These are phyloP conservation scores for Rhizoctonia solani DNA, from an alignment of 1,284 basidiomycete species.

Conservation along the genomic window DNA sequence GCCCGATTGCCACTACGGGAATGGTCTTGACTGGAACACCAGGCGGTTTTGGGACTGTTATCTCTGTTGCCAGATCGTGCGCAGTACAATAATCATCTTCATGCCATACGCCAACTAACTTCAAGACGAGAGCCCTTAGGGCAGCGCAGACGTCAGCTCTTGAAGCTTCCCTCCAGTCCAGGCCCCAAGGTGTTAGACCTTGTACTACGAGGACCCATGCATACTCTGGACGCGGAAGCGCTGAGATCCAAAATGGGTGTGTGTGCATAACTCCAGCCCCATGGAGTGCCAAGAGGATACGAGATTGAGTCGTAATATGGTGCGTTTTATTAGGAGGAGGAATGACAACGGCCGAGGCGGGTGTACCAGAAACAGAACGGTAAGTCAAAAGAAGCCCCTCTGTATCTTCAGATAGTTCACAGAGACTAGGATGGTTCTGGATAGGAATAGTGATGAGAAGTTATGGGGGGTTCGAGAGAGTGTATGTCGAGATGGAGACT, in stretches of 20 bases:
- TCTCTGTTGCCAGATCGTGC: not conserved
- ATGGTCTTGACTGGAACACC: constrained; percentile 42
- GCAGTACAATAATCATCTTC: constrained; percentile 23
- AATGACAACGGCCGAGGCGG: constrained; percentile 60
- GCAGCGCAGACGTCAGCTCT: constrained; percentile 64
- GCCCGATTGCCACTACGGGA: constrained; percentile 71
- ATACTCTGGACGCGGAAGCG: constrained; percentile 58
- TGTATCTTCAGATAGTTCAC: not conserved
- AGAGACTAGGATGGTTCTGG: constrained; percentile 46
- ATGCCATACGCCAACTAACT: constrained; percentile 35
- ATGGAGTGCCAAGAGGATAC: constrained; percentile 77
- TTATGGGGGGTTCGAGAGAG: not conserved
- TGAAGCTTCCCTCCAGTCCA: constrained; percentile 85
- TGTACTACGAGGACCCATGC: constrained; percentile 75
- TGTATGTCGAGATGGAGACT: not conserved
- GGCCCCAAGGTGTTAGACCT: constrained; percentile 77
- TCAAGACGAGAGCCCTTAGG: constrained; percentile 48
- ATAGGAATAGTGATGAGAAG: constrained; percentile 51
- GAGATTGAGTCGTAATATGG: constrained; percentile 40
- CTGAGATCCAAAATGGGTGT: constrained; percentile 60
- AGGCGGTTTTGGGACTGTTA: constrained; percentile 30
- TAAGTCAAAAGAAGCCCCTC: constrained; percentile 49
- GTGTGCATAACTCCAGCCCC: constrained; percentile 73
- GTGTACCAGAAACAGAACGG: constrained; percentile 58
- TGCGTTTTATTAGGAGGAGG: constrained; percentile 52